Conservation (phyloP, 345 rosid species). For the Euphorbia lathyris region DNA sequence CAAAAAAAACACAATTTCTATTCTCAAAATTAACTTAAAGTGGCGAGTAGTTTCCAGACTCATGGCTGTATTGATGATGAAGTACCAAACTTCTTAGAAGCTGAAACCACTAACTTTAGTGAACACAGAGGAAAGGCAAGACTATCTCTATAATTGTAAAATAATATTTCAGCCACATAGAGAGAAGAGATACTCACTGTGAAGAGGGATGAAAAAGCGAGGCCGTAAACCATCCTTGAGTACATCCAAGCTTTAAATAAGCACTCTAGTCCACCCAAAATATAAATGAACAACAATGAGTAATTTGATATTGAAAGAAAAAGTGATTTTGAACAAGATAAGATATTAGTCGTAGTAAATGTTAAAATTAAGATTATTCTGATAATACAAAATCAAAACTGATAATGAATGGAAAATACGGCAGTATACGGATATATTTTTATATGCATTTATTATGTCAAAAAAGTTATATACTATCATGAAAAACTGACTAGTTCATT, state of each 20-base stretch:
- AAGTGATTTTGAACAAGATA: not conserved
- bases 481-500: too few relatives aligned
- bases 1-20: too few relatives aligned
- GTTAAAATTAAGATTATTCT: not conserved
- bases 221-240: slow-evolving; percentile 62
- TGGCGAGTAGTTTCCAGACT: too few relatives aligned
- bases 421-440: not conserved
- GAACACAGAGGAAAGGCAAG: not conserved
- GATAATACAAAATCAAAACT: not conserved
- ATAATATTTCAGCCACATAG: not conserved
- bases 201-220: slow-evolving; percentile 56
- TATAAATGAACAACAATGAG: slow-evolving; percentile 7
- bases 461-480: not conserved
- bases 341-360: not conserved
- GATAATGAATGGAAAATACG: not conserved
- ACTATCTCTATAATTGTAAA: not conserved
- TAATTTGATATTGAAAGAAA: not conserved
- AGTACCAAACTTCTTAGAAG: not conserved
- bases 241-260: slow-evolving; percentile 62
- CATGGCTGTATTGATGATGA: too few relatives aligned
- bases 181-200: slow-evolving; percentile 31
- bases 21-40: too few relatives aligned
- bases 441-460: not conserved
- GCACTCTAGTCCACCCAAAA: slow-evolving; percentile 45
- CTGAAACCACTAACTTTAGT: not conserved